Conservation (phyloP, 106 monocot genomes). For the Gastrodia elata region DNA sequence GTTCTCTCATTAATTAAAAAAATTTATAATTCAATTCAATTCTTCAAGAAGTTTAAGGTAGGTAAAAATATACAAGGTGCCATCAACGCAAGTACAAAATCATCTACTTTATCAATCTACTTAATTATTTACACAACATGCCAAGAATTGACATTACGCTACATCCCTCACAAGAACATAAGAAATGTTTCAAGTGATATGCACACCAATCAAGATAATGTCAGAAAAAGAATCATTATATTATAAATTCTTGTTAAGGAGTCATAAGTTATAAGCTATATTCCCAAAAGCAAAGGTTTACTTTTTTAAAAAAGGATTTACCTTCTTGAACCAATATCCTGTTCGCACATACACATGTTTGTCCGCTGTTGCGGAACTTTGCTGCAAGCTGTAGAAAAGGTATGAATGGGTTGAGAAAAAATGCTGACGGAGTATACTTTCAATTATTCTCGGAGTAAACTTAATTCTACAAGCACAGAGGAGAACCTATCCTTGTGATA, state of each 20-base stretch:
- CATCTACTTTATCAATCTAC: no score
- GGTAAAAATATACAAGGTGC: no score
- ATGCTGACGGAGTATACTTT: not conserved
- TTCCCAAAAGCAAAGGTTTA: not conserved
- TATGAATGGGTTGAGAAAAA: not conserved
- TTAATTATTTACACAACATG: no score
- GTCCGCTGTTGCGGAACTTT: conserved; percentile 94
- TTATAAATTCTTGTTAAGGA: not conserved
- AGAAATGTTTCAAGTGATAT: not conserved
- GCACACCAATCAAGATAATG: not conserved
- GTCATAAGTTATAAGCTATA: not conserved
- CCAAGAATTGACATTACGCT: not conserved
- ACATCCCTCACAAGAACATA: not conserved
- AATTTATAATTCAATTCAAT: no score
- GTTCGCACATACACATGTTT: conserved; percentile 97
- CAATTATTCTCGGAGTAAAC: no score
- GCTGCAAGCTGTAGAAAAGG: conserved; percentile 62
- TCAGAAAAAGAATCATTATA: not conserved
- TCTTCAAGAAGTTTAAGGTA: no score
- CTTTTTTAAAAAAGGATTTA: conserved; percentile 8
- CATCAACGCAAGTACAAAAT: no score
- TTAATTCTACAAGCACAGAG: not conserved
- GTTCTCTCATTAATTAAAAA: no score
- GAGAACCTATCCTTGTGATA: not conserved
- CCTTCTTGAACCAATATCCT: conserved; percentile 98